Evolutionary conservation across 345 rosid species (phyloP), one percentile per base, ranked within the genome.

Genomic region (Eucalyptus melliodora): DNA sequence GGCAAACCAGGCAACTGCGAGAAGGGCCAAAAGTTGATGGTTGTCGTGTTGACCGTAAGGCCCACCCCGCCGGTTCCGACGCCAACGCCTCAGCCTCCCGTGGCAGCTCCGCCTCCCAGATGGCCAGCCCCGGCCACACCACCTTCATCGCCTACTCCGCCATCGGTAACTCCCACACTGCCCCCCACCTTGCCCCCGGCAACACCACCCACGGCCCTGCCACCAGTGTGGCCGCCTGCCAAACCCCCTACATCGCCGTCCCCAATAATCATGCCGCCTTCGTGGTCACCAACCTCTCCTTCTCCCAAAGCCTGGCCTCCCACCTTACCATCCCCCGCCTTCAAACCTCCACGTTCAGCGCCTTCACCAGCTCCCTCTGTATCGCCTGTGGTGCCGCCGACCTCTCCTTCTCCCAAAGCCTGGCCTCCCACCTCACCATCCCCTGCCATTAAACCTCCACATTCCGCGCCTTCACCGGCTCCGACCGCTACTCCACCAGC

Each of bases 11-110:
- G 62, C 4, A 51, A 88, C n/a, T 91, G 92, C 82, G 50, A 86
- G 40, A 89, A 89, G 50, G 92, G 92, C 49, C 89, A 89, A 86
- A 89, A 86, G 87, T 47, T 91, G 42, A 27, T 59, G 5, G 85
- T 42, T 27, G 86, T 82, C 24, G 92, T 89, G 16, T 19, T 89
- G 55, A 37, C 92, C 12, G 11, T 16, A 7, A 37, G 87, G 44
- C 7, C 85, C 26, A 50, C 62, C 11, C 67, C 88, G 6, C 80
- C 86, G 24, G 45, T 51, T 7, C 86, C 88, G 24, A 40, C 91
- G 50, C 88, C 81, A 69, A 16, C 21, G 37, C 87, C 91, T 16
- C 67, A 88, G 47, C 67, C 86, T 40, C 86, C 90, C 9, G 40
- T 45, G 42, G 44, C 88, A 23, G 44, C 55, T 82, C 50, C 14